phyloP scores from a whole-genome alignment of 345 rosid genomes.

The Gossypium raimondii region DNA sequence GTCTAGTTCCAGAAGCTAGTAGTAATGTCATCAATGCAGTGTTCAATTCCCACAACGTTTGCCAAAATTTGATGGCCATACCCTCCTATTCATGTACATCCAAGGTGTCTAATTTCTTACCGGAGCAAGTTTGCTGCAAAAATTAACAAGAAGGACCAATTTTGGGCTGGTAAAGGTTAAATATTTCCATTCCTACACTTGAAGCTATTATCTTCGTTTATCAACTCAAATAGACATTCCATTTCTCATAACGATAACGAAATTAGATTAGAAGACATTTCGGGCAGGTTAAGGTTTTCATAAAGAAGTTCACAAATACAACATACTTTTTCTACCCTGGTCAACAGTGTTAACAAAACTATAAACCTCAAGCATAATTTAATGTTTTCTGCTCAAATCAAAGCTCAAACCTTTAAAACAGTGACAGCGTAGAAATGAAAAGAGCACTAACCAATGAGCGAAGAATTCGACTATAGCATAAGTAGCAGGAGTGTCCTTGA shows the following conservation, averaged over 20 bases:
- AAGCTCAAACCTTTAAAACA: neutral
- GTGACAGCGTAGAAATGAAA: neutral
- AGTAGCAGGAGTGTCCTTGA: slow-evolving; percentile 64
- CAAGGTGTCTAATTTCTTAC: neutral
- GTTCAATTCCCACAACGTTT: neutral
- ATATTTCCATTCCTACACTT: neutral
- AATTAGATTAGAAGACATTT: neutral
- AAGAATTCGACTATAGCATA: slow-evolving; percentile 85
- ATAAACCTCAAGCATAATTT: neutral
- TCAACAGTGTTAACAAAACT: neutral
- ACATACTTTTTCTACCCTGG: neutral
- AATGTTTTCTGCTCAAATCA: neutral
- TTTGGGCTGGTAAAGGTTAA: neutral
- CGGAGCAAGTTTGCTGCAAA: neutral
- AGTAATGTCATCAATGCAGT: neutral
- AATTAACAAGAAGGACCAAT: neutral
- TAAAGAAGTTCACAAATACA: neutral
- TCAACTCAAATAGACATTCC: neutral
- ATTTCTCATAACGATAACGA: neutral
- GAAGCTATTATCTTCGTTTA: neutral
- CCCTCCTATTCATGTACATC: neutral
- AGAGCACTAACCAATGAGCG: slow-evolving; percentile 65
- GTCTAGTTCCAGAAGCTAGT: neutral
- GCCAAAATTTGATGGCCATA: neutral
- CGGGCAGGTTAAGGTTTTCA: neutral